Base-by-base conservation (phyloP, 345 rosid genomes). In the Heritiera littoralis region DNA sequence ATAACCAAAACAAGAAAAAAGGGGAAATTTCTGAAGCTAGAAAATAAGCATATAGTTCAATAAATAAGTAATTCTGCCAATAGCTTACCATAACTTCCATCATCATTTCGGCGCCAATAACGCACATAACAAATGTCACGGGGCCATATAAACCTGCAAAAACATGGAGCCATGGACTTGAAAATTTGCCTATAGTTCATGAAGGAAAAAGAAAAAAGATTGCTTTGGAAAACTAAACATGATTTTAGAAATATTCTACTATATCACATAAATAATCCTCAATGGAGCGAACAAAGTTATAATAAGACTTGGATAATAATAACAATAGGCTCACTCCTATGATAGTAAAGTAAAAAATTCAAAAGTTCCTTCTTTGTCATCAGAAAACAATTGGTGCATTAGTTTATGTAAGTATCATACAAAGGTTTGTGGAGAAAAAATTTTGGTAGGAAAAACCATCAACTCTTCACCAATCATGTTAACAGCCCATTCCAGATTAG, bases 71-170 rank as follows among this genome's bases (percentile, higher is more conserved):
- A 60, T 32, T 45, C 77, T 72, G 67, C 51, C 69, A 75, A 81
- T 80, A 23, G 17, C 51, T 76, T 92, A 93, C 99, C 99, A 86
- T 97, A 97, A 80, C 99, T 97, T 80, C 99, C 98, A 64, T 97
- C 99, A 76, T 97, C 99, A 80, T 97, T 97, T 82, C 98, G 89
- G 49, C 98, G 96, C 99, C 99, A 97, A 81, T 94, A 97, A 12
- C 99, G 93, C 77, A 94, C 98, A 86, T 97, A 97, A 82, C 98
- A 97, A 86, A 97, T 98, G 81, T 97, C 99, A 79, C 99, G 98
- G 13, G 99, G 98, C 99, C 98, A 97, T 61, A 93, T 93, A 85
- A 94, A 77, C 93, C 99, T 97, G 89, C 80, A 86, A 83, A 30
- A 73, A 13, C 80, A 75, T 20, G 63, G 56, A 30, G 49, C 40